These are phyloP conservation scores for Citrus cavaleriei DNA, from an alignment of 345 rosid species.

Conservation along the genomic window DNA sequence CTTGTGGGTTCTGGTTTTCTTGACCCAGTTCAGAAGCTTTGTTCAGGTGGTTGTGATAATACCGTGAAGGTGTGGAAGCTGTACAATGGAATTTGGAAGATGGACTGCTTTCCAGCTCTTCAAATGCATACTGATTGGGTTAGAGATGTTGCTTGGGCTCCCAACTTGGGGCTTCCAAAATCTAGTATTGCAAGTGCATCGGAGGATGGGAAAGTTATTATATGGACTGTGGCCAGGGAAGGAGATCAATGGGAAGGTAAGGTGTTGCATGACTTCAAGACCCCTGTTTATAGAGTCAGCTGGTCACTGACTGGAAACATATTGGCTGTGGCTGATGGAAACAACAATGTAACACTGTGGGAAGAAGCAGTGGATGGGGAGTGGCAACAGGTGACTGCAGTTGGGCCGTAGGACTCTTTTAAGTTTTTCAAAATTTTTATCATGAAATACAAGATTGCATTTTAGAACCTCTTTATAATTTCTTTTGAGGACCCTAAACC, in stretches of 20 bases:
- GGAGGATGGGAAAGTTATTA: constrained; percentile 21
- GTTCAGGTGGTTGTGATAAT: constrained; percentile 24
- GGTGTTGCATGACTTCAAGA: constrained; percentile 17
- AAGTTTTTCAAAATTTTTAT: not conserved
- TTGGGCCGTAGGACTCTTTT: constrained; percentile 3
- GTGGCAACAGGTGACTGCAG: constrained; percentile 18
- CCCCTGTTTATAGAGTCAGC: constrained; percentile 17
- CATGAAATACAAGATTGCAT: not conserved
- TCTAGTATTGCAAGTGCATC: constrained; percentile 22
- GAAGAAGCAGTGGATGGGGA: constrained; percentile 16
- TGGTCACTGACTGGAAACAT: constrained; percentile 27
- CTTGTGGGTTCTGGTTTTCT: constrained; percentile 16
- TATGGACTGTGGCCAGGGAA: constrained; percentile 25
- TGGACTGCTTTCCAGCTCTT: constrained; percentile 27
- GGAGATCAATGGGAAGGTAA: constrained; percentile 24
- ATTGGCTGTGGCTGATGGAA: constrained; percentile 24
- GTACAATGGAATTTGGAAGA: constrained; percentile 20
- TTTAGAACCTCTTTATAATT: not conserved
- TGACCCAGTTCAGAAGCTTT: constrained; percentile 22
- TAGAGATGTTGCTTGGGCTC: constrained; percentile 27
- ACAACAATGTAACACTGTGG: constrained; percentile 18
- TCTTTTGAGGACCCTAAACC: not conserved
- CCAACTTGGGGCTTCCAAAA: constrained; percentile 25
- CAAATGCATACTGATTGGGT: constrained; percentile 27
- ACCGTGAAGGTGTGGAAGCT: constrained; percentile 26